These are phyloP conservation scores for Colletotrichum navitas DNA, from an alignment of 2,329 filamentous ascomycete genomes.

Conservation along the genomic window DNA sequence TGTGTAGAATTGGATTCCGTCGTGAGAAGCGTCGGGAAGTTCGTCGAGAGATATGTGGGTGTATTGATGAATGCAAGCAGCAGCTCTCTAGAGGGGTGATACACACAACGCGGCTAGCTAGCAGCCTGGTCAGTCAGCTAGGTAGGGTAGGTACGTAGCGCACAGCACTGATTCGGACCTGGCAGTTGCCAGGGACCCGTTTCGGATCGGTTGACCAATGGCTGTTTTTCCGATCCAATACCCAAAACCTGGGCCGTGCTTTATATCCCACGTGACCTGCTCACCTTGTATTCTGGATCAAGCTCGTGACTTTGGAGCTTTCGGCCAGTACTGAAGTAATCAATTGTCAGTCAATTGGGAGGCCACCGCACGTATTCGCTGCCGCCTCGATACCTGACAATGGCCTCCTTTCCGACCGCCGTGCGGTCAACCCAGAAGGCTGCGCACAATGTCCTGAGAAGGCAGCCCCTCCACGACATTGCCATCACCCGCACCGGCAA, in stretches of 20 bases:
- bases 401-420: slow-evolving; percentile 69
- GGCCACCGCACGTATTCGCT: slow-evolving; percentile 31
- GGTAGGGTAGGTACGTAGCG: slow-evolving; percentile 14
- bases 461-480: slow-evolving; percentile 80
- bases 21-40: not conserved
- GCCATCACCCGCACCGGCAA: slow-evolving; percentile 96
- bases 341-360: slow-evolving; percentile 44
- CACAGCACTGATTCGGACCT: slow-evolving; percentile 17
- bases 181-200: not conserved
- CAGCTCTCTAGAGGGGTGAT: slow-evolving; percentile 34
- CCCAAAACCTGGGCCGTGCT: slow-evolving; percentile 26
- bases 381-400: slow-evolving; percentile 45
- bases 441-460: slow-evolving; percentile 61
- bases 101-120: slow-evolving; percentile 53
- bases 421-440: slow-evolving; percentile 65
- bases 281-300: slow-evolving; percentile 30
- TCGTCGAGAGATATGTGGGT: slow-evolving; percentile 25
- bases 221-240: slow-evolving; percentile 36
- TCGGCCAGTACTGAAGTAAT: slow-evolving; percentile 13
- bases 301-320: slow-evolving; percentile 39
- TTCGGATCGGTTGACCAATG: slow-evolving; percentile 25
- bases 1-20: not conserved
- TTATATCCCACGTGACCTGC: slow-evolving; percentile 32
- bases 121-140: slow-evolving; percentile 51
- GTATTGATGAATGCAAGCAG: slow-evolving; percentile 35